These are phyloP conservation scores for Nepenthes mirabilis DNA, from an alignment of 148 eudicot species.

Conservation along the genomic window DNA sequence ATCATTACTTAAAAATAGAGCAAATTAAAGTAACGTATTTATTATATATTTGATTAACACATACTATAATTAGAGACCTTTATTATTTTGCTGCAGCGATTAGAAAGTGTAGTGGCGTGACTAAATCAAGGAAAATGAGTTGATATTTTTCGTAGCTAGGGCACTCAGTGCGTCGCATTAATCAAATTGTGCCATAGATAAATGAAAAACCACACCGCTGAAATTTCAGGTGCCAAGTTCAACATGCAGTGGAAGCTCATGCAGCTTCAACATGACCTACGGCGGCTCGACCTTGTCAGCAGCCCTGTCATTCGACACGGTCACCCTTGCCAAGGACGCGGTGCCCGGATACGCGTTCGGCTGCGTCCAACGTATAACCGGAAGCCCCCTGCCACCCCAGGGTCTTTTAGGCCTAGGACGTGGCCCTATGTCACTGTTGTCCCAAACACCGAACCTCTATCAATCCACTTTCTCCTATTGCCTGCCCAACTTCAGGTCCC, in stretches of 20 bases:
- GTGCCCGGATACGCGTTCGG: slow-evolving; percentile 56
- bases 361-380: slow-evolving; percentile 47
- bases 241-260: slow-evolving; percentile 26
- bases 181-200: no score
- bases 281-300: slow-evolving; percentile 58
- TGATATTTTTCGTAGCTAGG: no score
- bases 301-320: slow-evolving; percentile 50
- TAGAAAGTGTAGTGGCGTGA: no score
- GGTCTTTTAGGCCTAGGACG: slow-evolving; percentile 78
- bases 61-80: no score
- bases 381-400: slow-evolving; percentile 54
- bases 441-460: slow-evolving; percentile 47
- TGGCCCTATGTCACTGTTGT: slow-evolving; percentile 56
- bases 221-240: slow-evolving; percentile 40
- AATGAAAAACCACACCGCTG: no score
- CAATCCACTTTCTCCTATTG: slow-evolving; percentile 68
- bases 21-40: no score
- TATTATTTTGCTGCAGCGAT: no score
- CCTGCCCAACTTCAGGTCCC: slow-evolving; percentile 48
- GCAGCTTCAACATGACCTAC: slow-evolving; percentile 60
- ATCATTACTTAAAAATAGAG: no score
- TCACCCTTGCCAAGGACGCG: slow-evolving; percentile 54
- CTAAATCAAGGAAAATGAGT: no score
- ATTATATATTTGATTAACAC: no score
- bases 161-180: no score